Conservation (phyloP, 2,329 filamentous ascomycete species). For the Cytospora chrysosperma region DNA sequence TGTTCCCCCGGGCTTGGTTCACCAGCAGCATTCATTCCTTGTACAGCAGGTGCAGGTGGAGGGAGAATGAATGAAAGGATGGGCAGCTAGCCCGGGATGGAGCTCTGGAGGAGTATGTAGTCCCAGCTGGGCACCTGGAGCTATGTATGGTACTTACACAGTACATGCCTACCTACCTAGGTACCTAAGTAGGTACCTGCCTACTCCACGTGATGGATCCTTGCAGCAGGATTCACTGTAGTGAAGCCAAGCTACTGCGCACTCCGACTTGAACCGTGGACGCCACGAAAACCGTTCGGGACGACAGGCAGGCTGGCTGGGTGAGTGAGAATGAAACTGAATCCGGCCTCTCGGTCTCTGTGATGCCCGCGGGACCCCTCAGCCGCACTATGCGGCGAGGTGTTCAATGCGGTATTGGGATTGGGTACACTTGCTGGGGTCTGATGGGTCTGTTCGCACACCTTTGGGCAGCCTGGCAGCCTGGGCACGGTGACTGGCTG, state of each 20-base stretch:
- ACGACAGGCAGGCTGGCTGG: no score
- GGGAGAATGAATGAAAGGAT: neutral
- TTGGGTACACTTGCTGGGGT: neutral
- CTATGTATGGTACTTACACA: neutral
- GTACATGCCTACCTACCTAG: no score
- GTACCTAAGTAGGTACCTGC: no score
- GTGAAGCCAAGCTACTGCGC: neutral
- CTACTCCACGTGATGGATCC: neutral
- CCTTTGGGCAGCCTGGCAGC: no score
- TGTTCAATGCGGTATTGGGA: neutral
- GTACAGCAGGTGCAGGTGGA: no score
- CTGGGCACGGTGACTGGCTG: no score
- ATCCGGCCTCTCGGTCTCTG: no score
- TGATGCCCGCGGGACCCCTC: no score
- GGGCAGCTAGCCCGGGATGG: neutral
- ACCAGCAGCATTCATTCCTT: neutral
- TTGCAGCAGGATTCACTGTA: neutral
- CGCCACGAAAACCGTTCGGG: neutral
- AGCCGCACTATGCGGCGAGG: neutral
- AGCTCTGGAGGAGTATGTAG: no score
- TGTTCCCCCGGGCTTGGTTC: neutral
- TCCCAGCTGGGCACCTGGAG: no score
- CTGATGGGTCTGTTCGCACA: neutral
- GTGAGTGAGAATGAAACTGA: no score
- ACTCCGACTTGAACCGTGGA: neutral